Base-by-base conservation (phyloP, 1,284 basidiomycete genomes). In the Volvariella surrecta region DNA sequence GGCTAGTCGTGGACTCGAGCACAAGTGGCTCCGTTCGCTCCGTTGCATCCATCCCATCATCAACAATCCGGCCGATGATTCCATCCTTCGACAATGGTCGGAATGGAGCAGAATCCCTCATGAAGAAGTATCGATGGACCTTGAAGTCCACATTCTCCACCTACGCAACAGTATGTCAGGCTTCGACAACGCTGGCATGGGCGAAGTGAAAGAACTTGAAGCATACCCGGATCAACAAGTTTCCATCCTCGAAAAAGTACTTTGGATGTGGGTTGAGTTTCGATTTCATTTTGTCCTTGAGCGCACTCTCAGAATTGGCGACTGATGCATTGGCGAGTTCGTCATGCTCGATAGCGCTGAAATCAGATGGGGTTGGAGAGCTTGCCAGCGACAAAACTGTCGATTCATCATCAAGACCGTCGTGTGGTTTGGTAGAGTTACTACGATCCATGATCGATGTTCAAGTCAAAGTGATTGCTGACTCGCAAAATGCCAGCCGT, bases 91-190 rank as follows among this genome's bases (percentile, higher is more conserved):
- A 47, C 43, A 56, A 40, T 13, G 48, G 40, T 16, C 51, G 48
- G 42, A 64, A 57, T 16, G 54, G 50, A 15, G 48, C 45, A 3
- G 64, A 65, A 44, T 63, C 57, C 11, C 54, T 56, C 41, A 56
- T 53, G 45, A 68, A 61, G 51, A 56, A 54, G 42, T 54, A 52
- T 11, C 50, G 50, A 45, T 55, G 57, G 8, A 57, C 50, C 35
- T 47, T 52, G 42, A 50, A 58, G 17, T 50, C 28, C 9, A 40
- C 43, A 28, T 51, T 48, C 31, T 56, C 54, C 10, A 57, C 54
- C 56, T 58, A 39, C 9, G 17, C 20, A 28, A 38, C n/a, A n/a
- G n/a, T n/a, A n/a, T n/a, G n/a, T n/a, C n/a, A n/a, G 32, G n/a
- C 32, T 15, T 6, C 24, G 24, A 28, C 11, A 28, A 28, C 24